These are phyloP conservation scores for Blastobotrys petasosporus DNA, from an alignment of 1,139 yeast species.

Conservation along the genomic window DNA sequence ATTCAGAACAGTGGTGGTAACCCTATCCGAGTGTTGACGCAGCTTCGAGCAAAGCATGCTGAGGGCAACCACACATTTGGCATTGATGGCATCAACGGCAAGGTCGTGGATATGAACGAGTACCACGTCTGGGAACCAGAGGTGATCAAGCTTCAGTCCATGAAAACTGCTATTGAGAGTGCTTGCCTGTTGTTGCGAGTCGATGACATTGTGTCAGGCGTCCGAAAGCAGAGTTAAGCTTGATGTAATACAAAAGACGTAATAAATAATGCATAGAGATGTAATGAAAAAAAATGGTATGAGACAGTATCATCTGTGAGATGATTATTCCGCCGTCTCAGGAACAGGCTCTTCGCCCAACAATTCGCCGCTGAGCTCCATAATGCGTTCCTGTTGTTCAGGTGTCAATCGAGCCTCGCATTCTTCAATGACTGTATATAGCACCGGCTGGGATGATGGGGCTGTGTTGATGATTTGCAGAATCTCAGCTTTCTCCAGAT, in stretches of 20 bases:
- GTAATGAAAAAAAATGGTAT: slow-evolving; percentile 3
- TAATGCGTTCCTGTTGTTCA: slow-evolving; percentile 37
- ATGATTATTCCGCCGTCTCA: slow-evolving; percentile 18
- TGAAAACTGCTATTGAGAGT: slow-evolving; percentile 95
- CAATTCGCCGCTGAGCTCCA: slow-evolving; percentile 15
- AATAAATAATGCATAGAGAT: slow-evolving; percentile 6
- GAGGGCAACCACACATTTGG: slow-evolving; percentile 78
- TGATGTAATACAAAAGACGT: neutral
- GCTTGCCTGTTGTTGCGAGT: slow-evolving; percentile 92
- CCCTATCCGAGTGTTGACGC: slow-evolving; percentile 83
- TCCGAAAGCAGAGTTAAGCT: slow-evolving; percentile 44
- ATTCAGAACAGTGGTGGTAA: slow-evolving; percentile 98
- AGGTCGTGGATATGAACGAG: slow-evolving; percentile 88
- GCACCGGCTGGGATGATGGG: slow-evolving; percentile 72
- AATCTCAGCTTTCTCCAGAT: slow-evolving; percentile 75
- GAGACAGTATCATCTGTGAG: slow-evolving; percentile 11
- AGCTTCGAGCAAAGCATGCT: slow-evolving; percentile 93
- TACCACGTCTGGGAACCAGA: slow-evolving; percentile 99
- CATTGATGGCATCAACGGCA: slow-evolving; percentile 91
- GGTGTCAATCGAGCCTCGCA: slow-evolving; percentile 77
- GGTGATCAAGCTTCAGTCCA: slow-evolving; percentile 92
- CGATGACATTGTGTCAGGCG: slow-evolving; percentile 96
- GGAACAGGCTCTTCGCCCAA: slow-evolving; percentile 24
- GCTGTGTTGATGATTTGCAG: slow-evolving; percentile 75
- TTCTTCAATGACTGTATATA: slow-evolving; percentile 81